These are phyloP conservation scores for Zygotorulaspora chibaensis DNA, from an alignment of 805 yeast genomes.

Conservation along the genomic window DNA sequence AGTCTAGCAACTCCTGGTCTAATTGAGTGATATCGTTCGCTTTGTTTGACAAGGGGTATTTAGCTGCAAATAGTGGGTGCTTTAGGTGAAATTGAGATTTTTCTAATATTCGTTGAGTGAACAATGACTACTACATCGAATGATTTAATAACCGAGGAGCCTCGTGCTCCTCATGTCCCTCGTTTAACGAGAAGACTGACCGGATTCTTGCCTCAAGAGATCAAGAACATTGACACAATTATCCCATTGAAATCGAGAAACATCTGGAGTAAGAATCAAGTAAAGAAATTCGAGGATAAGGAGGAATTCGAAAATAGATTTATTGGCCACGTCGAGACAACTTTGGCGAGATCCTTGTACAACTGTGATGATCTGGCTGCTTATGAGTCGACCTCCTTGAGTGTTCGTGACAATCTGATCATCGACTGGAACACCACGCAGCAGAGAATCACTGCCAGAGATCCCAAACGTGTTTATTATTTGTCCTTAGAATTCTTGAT, in stretches of 20 bases:
- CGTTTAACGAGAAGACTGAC: slow-evolving; percentile 71
- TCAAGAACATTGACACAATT: slow-evolving; percentile 71
- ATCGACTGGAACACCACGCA: slow-evolving; percentile 92
- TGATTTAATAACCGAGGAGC: slow-evolving; percentile 32
- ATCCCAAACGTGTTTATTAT: slow-evolving; percentile 82
- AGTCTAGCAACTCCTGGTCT: no score
- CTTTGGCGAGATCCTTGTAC: slow-evolving; percentile 85
- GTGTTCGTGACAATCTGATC: slow-evolving; percentile 74
- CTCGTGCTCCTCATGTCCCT: slow-evolving; percentile 35
- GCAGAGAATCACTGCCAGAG: slow-evolving; percentile 78
- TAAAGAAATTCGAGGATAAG: slow-evolving; percentile 44
- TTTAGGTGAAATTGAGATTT: background rate
- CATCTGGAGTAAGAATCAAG: slow-evolving; percentile 69
- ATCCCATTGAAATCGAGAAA: slow-evolving; percentile 77
- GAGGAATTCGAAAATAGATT: slow-evolving; percentile 64
- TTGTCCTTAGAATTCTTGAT: slow-evolving; percentile 82
- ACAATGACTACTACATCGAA: slow-evolving; percentile 22
- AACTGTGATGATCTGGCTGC: slow-evolving; percentile 92
- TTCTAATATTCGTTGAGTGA: background rate
- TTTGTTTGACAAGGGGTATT: no score
- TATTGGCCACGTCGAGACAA: slow-evolving; percentile 83
- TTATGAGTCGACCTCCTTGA: slow-evolving; percentile 78
- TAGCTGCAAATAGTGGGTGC: background rate
- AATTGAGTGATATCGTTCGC: no score
- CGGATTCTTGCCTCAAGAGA: slow-evolving; percentile 88